Evolutionary conservation across 257 asterid species (phyloP).

Genomic region (Parsonsia alboflavescens): DNA sequence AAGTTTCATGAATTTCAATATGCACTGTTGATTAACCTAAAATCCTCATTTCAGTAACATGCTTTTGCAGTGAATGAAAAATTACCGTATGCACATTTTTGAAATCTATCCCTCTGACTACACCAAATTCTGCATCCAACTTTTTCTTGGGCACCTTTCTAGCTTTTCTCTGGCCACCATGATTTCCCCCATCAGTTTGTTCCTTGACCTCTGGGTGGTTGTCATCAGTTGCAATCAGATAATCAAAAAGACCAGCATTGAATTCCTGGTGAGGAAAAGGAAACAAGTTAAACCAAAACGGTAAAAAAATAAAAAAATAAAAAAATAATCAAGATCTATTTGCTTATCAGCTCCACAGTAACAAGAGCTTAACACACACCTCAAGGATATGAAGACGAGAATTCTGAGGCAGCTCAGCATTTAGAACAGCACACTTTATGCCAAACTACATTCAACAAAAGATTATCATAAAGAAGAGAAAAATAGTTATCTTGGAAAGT

Average conservation of each 20-base stretch:
- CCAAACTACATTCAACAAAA: constrained; percentile 66
- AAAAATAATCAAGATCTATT: background rate
- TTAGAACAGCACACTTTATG: constrained; percentile 79
- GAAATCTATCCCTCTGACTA: constrained; percentile 96
- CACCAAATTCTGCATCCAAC: constrained; percentile 88
- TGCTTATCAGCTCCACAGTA: constrained; percentile 8
- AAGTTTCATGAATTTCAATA: background rate
- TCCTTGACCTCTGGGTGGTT: constrained; percentile 44
- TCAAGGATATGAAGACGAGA: constrained; percentile 94
- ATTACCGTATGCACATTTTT: constrained; percentile 87
- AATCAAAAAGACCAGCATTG: constrained; percentile 94
- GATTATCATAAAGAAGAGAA: constrained; percentile 2
- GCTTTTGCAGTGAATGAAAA: background rate
- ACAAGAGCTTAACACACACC: constrained; percentile 40
- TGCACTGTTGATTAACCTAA: background rate
- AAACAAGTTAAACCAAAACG: constrained; percentile 15
- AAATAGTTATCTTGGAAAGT: background rate
- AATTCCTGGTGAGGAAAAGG: constrained; percentile 55
- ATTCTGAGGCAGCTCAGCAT: constrained; percentile 95
- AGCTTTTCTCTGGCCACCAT: constrained; percentile 42
- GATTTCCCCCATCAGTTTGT: constrained; percentile 39
- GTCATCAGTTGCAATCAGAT: constrained; percentile 80
- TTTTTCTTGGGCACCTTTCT: constrained; percentile 52
- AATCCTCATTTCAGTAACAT: background rate
- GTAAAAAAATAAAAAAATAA: background rate